Evolutionary conservation across 106 monocot species (phyloP), one percentile per base, ranked within the genome.

Genomic region (Triglochin maritima): DNA sequence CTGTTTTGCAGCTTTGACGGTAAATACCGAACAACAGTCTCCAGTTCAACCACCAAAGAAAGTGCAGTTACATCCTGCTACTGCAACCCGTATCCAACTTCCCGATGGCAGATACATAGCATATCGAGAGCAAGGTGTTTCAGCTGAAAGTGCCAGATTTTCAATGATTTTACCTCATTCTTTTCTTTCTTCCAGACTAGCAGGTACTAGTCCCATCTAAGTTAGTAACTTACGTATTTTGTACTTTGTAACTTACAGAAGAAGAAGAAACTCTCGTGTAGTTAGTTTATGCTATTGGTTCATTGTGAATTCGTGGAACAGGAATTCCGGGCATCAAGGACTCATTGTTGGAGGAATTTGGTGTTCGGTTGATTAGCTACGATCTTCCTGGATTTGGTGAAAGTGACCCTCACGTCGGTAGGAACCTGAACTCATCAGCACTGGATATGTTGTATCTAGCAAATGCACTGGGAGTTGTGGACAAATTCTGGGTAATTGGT

Each of bases 371-470:
- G 59, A 63, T 98, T 63, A 82, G 83, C 17, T 98, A 88, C 71
- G 91, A 98, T 76, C 84, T 91, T 64, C 91, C 91, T 61, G 91
- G 91, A 46, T 92, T 98, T 81, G 96, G 91, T 61, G 96, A 98
- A 81, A 98, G 96, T 72, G 96, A 91, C 73, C 86, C 96, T 56
- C 86, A 98, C 77, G 77, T 80, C 41, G 56, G 72, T n/a, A 80
- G 96, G 63, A 79, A 88, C 62, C 90, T 98, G 42, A 91, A 86
- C 52, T 86, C 96, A 63, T 92, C 96, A 41, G 96, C 96, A 44
- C 7, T 79, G 29, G 96, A 98, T 80, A 86, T 98, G 88, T 75
- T 98, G 60, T 69, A 80, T 52, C 68, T 98, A 62, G 91, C 84
- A 43, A 72, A 88, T 81, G 69, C 85, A 67, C 55, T 98, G 9